Base-by-base conservation (phyloP, 2,329 filamentous ascomycete genomes). In the Emergomyces pasteurianus region DNA sequence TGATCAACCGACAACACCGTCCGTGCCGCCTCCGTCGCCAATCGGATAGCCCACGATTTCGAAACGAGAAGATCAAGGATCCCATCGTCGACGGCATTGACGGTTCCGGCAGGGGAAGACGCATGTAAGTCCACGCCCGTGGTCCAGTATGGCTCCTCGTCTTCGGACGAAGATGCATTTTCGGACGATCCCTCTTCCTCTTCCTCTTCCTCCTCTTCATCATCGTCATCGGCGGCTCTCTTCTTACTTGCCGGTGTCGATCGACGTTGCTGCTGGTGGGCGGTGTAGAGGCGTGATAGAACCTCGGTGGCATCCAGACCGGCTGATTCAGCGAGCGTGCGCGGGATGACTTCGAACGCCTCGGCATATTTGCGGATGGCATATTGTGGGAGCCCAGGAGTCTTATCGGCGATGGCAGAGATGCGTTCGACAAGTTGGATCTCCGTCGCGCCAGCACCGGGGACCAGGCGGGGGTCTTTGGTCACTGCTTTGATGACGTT, bases 401-500 rank as follows among this genome's bases (percentile, higher is more conserved):
- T 97, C 79, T 89, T 92, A 75, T 97, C 94, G 47, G 88, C 94
- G 63, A 92, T 87, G 26, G 89, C 87, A 70, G 90, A 89, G 80
- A 99, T 89, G 71, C 91, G 86, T 80, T 96, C 91, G 58, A 95
- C 87, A 63, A 99, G 84, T 78, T 96, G 90, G 74, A 95, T 87
- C 77, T 99, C 94, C 64, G 92, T 90, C 55, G 94, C 92, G 69
- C 94, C 95, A 36, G 94, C 94, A 66, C 94, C 94, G 43, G 94
- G 91, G 0, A 99, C 92, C 62, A 99, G 82, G 65, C 92, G 84
- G 7, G 92, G 80, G 73, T 99, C 95, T 73, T 89, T 89, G 64
- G 94, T 97, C 74, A 99, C 95, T 66, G 94, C 94, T 80, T 99
- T 99, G 75, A 99, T 89, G 58, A 95, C 95, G 72, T 97, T 99